A percentile compares a stretch with the other conserved stretches of the same genome.
phyloP scores from a whole-genome alignment of 1,284 basidiomycete genomes.

The Leccinum angustisporum region DNA sequence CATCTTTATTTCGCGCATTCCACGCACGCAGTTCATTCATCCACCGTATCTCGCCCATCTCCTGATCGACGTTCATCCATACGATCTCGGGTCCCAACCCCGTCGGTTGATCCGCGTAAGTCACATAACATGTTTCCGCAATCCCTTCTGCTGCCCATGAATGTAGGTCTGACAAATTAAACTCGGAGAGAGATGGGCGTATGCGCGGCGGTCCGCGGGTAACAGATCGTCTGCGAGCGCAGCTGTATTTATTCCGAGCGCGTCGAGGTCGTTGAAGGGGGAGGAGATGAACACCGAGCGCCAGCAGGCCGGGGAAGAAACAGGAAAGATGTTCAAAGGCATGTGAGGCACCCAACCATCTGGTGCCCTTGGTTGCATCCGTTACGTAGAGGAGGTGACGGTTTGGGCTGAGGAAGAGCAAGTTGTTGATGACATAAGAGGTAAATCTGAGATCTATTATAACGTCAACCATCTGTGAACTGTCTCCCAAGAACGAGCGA shows the following conservation, averaged over 20 bases:
- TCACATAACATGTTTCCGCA: slow-evolving; percentile 65
- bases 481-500: not conserved
- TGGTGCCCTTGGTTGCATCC: slow-evolving; percentile 39
- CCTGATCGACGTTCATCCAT: slow-evolving; percentile 35
- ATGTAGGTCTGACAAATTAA: slow-evolving; percentile 53
- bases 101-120: slow-evolving; percentile 60
- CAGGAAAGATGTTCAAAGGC: slow-evolving; percentile 75
- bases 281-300: slow-evolving; percentile 65
- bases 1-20: slow-evolving; percentile 34
- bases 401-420: slow-evolving; percentile 64
- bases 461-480: not conserved
- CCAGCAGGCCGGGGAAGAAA: slow-evolving; percentile 74
- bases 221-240: slow-evolving; percentile 39
- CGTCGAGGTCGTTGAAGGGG: slow-evolving; percentile 48
- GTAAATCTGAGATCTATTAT: slow-evolving; percentile 58
- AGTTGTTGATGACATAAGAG: slow-evolving; percentile 58
- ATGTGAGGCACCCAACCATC: slow-evolving; percentile 41
- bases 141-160: slow-evolving; percentile 67
- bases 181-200: slow-evolving; percentile 34
- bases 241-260: slow-evolving; percentile 42
- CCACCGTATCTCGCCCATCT: slow-evolving; percentile 41
- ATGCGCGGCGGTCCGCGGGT: slow-evolving; percentile 34
- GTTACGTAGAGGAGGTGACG: slow-evolving; percentile 73
- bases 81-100: slow-evolving; percentile 65
- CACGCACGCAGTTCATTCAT: slow-evolving; percentile 52